These are phyloP conservation scores for Candida glaebosa DNA, from an alignment of 805 yeast species.

Conservation along the genomic window DNA sequence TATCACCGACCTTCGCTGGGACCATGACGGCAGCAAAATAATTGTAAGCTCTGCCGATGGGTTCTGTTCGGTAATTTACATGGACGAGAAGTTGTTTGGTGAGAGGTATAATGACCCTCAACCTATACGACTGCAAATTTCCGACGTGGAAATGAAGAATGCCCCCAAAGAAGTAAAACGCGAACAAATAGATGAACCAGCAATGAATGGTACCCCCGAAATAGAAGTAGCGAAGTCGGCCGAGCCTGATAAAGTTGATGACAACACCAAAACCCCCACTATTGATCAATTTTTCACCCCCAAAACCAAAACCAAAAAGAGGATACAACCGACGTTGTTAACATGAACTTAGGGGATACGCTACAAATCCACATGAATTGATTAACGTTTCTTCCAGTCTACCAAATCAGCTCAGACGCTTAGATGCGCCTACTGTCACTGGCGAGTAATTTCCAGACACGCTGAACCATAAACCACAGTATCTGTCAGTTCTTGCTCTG, in stretches of 20 bases:
- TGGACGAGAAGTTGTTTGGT: slow-evolving; percentile 58
- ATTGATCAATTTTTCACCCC: slow-evolving; percentile 12
- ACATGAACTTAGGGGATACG: background rate
- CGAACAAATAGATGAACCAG: too few species aligned
- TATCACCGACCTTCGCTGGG: slow-evolving; percentile 86
- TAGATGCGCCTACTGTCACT: too few species aligned
- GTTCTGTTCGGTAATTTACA: slow-evolving; percentile 68
- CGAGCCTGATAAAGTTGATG: too few species aligned
- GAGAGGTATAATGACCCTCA: slow-evolving; percentile 12
- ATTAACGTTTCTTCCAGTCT: background rate
- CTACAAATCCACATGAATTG: background rate
- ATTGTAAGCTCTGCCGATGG: slow-evolving; percentile 89
- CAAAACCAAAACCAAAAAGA: slow-evolving; percentile 14
- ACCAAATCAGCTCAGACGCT: too few species aligned
- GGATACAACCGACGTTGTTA: slow-evolving; percentile 19
- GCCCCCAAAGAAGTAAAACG: too few species aligned
- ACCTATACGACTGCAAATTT: background rate
- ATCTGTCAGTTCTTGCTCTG: too few species aligned
- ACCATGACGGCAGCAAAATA: slow-evolving; percentile 65
- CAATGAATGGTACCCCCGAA: too few species aligned
- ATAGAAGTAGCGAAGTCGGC: too few species aligned
- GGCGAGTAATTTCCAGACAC: too few species aligned
- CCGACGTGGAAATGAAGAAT: background rate
- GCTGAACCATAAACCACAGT: too few species aligned
- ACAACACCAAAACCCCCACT: slow-evolving; percentile 1